Evolutionary conservation across 1,284 basidiomycete genomes (phyloP), one percentile per base, ranked within the genome.

Genomic region (Melampsora medusae): DNA sequence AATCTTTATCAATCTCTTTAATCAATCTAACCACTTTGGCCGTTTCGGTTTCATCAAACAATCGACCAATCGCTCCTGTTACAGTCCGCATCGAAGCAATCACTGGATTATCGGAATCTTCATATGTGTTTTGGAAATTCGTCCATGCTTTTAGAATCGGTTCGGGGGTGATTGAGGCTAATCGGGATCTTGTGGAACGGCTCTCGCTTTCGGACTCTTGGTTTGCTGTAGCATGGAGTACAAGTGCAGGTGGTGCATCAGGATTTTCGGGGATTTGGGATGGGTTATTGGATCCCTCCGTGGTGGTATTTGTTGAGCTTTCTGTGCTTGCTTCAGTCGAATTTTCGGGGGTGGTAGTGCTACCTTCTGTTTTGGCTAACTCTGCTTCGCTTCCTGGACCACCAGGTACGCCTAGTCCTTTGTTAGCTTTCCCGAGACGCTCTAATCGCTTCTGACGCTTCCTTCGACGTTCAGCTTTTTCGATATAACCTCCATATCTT

Each of bases 31-130:
- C 90, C 31, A 99, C 97, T 82, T 92, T 91, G 16, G 94, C 96
- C 59, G 91, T 96, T 86, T 99, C 97, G 81, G 93, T 99, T 85
- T 99, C 97, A 79, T 97, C 96, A 80, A 97, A 96, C 86, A 91
- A 91, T 2, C 89, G 88, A 1, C 92, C 92, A 65, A 99, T 87
- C 1, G 91, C 92, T 67, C 90, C 88, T 1, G 94, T 95, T 59
- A 97, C 90, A 2, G 88, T 87, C 61, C 97, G 90, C 75, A 97
- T 80, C 3, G 90, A 89, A 35, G 90, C 88, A 48, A 98, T 86
- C 65, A 97, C 84, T 1, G 95, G 92, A 81, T 96, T 91, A 83
- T 99, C 97, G 0, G 93, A 96, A 82, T 98, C 95, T 80, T 95
- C 89, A 82, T 92, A 99, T 60, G 88, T 85, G 80, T 90, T 88